Evolutionary conservation across 306 rosid genomes (phyloP), one percentile per base, ranked within the genome.

Genomic region (Begonia fuchsioides): DNA sequence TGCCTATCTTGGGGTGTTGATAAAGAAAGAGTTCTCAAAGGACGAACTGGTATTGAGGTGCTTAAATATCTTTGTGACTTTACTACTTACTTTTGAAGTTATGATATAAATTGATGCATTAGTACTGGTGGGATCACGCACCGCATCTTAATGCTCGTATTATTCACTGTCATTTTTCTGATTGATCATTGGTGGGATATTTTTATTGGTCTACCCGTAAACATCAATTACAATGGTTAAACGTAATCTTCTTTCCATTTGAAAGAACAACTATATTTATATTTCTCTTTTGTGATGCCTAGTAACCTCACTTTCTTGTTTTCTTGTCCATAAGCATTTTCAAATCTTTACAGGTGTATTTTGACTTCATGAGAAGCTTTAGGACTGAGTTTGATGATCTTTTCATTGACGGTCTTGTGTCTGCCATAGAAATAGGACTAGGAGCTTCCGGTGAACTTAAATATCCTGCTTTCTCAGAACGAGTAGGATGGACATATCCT

Each of bases 11-110:
- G 92, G 95, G 98, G 98, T 44, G 54, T 79, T 56, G 98, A 90
- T 65, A 84, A 79, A 79, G 98, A 84, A 59, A 64, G 98, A 45
- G 92, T 85, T 75, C 71, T 90, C 43, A 81, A 69, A 52, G 98
- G 98, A 62, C 81, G 98, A 79, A 84, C 98, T 67, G 94, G 92
- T 60, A 74, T 84, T 46, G 98, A 90, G 94, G 98, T 90, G 67
- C 55, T 52, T 50, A 50, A 72, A 44, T 49, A 56, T 58, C 32
- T 47, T 44, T 19, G 19, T 12, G 14, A 39, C 55, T 46, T 50
- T 32, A 32, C n/a, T n/a, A n/a, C n/a, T n/a, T 20, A 20, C 3
- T 20, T 20, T 20, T 20, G 3, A 2, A 20, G 32, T 20, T 20
- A 2, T 20, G 32, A 20, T 20, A 20, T 3, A 1, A 20, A 2